These are phyloP conservation scores for Arctium lappa DNA, from an alignment of 129 eudicot genomes.

Conservation along the genomic window DNA sequence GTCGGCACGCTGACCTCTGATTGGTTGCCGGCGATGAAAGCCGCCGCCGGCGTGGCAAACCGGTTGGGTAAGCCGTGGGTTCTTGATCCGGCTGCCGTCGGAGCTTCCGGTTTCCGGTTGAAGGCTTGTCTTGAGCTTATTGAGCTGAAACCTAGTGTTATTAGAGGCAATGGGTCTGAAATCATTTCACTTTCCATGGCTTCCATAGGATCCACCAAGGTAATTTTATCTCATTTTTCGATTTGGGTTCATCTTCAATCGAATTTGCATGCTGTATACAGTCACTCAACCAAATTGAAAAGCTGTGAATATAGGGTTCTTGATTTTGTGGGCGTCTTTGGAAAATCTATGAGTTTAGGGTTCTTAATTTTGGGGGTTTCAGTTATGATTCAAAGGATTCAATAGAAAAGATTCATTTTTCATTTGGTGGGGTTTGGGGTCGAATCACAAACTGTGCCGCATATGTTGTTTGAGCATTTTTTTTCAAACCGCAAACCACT, in stretches of 20 bases:
- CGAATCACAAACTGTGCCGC: no score
- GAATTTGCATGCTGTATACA: not conserved
- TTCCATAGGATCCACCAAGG: conserved; percentile 64
- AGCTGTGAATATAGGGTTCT: not conserved
- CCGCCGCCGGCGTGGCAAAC: conserved; percentile 60
- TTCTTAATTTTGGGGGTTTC: not conserved
- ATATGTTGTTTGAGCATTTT: no score
- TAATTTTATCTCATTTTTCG: not conserved
- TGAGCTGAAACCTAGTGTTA: conserved; percentile 56
- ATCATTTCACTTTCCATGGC: conserved; percentile 67
- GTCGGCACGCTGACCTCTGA: conserved; percentile 75
- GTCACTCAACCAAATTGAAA: not conserved
- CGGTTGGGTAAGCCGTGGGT: conserved; percentile 68
- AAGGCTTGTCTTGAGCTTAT: conserved; percentile 76
- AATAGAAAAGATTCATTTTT: not conserved
- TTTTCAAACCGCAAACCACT: no score
- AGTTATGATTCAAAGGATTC: no score
- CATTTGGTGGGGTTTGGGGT: no score
- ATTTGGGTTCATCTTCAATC: not conserved
- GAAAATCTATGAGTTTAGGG: not conserved
- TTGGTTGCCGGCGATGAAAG: conserved; percentile 84
- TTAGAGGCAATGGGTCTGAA: conserved; percentile 92
- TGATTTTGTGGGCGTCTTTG: no score
- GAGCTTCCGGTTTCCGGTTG: conserved; percentile 63
- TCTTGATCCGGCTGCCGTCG: conserved; percentile 94